Evolutionary conservation across 2,329 filamentous ascomycete species (phyloP), one percentile per base, ranked within the genome.

Genomic region (Fusarium sp.): DNA sequence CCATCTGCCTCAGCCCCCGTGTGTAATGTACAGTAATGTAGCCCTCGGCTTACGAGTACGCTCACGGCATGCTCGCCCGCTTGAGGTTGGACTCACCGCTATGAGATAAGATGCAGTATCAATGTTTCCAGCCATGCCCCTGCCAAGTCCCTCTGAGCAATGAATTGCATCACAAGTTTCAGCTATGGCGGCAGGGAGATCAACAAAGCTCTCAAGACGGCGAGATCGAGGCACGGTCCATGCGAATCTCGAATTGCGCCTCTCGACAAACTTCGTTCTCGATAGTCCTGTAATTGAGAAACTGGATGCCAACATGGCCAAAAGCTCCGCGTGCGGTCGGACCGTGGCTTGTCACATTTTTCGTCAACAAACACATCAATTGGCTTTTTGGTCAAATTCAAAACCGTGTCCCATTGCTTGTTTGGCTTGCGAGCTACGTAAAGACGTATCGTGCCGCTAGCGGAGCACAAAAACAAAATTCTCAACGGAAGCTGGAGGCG

Each of bases 81-180:
- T 59, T 50, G 62, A 38, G 43, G 67, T 69, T 47, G 38, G n/a
- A 22, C 45, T 63, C 43, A 56, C 57, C 17, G 32, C 52, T 68
- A 59, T 59, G 63, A 25, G 45, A 54, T 15, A 27, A 32, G 45
- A 14, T 17, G 57, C 27, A n/a, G 66, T 58, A 65, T 43, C 50
- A 66, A 59, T 37, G 63, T 67, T 56, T 74, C 69, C 33, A 61
- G 60, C 63, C 64, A 66, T 76, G 75, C 75, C 72, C 70, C 72
- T 78, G 76, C 75, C 69, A 78, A 78, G 76, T 59, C 58, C 38
- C 20, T n/a, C 59, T 64, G 65, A 69, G 57, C 59, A 38, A 64
- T 67, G 72, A 47, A 66, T 69, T 71, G 61, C 72, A 75, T 73
- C 73, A 74, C 56, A 27, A 32, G 70, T 75, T 43, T 65, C 60